Conservation (phyloP, 139 green algal species). For the Haematococcus sp. region DNA sequence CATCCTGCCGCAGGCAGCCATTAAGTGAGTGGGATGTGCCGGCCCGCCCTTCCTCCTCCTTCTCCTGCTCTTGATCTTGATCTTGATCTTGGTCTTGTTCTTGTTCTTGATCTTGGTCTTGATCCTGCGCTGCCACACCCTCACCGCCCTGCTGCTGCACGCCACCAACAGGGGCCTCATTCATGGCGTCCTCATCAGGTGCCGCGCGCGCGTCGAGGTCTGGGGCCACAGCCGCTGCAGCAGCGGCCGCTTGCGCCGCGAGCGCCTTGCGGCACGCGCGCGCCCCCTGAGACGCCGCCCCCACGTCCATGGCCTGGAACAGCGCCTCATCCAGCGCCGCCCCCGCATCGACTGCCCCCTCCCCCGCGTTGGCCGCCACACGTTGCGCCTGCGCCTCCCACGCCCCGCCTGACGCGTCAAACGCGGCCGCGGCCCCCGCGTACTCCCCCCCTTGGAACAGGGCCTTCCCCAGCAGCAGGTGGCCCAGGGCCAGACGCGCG, state of each 20-base stretch:
- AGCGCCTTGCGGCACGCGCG: background rate
- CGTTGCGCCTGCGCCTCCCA: background rate
- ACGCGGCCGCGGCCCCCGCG: constrained; percentile 2
- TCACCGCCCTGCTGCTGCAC: too few species aligned
- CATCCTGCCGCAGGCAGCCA: too few species aligned
- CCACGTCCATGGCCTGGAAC: background rate
- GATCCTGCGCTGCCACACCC: too few species aligned
- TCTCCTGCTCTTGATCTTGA: too few species aligned
- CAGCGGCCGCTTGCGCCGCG: background rate
- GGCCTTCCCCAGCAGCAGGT: constrained; percentile 16
- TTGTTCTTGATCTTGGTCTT: too few species aligned
- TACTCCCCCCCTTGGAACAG: background rate
- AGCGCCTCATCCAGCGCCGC: background rate
- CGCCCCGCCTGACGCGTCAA: background rate
- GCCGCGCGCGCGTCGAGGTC: background rate
- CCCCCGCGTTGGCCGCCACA: background rate
- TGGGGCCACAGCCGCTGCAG: background rate
- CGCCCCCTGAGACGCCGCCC: background rate
- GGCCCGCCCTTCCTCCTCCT: too few species aligned
- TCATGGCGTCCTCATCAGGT: too few species aligned
- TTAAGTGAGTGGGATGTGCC: too few species aligned
- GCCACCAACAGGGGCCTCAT: too few species aligned
- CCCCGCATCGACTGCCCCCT: background rate
- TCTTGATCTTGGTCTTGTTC: too few species aligned
- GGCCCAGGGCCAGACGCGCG: background rate